phyloP scores from a whole-genome alignment of 768 basidiomycete species.

The Xerocomellus amylosporus region DNA sequence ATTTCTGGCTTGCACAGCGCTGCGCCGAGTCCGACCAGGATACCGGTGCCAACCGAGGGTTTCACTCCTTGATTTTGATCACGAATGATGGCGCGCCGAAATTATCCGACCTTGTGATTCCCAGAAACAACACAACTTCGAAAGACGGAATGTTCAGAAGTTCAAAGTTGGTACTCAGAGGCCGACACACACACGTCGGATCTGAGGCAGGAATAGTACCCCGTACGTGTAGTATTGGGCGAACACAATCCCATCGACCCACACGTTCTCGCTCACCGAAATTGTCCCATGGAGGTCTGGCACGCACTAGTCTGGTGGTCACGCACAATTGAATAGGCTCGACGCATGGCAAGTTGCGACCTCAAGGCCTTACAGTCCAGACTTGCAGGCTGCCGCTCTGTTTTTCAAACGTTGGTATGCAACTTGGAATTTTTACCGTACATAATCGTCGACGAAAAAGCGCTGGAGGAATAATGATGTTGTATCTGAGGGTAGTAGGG shows the following conservation, averaged over 20 bases:
- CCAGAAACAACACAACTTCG: neutral
- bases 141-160: neutral
- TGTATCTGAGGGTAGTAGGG: slow-evolving; percentile 16
- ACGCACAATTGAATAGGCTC: no score
- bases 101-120: neutral
- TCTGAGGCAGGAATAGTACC: no score
- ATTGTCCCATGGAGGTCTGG: no score
- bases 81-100: neutral
- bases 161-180: no score
- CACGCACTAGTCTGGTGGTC: no score
- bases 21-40: neutral
- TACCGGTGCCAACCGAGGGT: neutral
- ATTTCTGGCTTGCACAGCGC: neutral
- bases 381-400: neutral
- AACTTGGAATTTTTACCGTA: slow-evolving; percentile 14
- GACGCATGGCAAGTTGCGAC: no score
- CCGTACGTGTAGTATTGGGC: no score
- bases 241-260: no score
- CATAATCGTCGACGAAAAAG: slow-evolving; percentile 13
- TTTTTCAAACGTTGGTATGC: slow-evolving; percentile 5
- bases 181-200: no score
- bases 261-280: no score
- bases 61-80: neutral
- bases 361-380: neutral
- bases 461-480: slow-evolving; percentile 14